Conservation (phyloP, 805 yeast species). For the Pichia heedii region DNA sequence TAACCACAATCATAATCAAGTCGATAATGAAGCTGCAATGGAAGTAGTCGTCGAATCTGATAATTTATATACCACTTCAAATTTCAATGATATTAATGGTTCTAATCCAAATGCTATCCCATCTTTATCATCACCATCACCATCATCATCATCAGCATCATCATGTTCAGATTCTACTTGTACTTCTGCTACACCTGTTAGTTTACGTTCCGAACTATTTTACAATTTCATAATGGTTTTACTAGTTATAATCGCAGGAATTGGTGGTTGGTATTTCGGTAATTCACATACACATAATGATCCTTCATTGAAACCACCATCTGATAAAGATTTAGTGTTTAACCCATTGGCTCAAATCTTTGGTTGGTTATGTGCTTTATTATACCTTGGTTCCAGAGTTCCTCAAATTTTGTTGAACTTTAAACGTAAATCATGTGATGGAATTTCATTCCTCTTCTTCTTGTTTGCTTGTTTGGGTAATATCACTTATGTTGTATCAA, state of each 20-base stretch:
- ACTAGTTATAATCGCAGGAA: conserved; percentile 66
- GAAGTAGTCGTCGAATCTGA: conserved; percentile 26
- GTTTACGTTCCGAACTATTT: conserved; percentile 24
- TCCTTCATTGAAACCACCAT: conserved; percentile 20
- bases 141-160: background rate
- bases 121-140: background rate
- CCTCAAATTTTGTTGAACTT: conserved; percentile 87
- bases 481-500: conserved; percentile 80
- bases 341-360: conserved; percentile 78
- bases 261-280: conserved; percentile 75
- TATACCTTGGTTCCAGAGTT: conserved; percentile 79
- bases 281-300: conserved; percentile 14
- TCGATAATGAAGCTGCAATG: conserved; percentile 12
- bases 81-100: conserved; percentile 23
- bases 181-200: no score
- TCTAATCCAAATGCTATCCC: background rate
- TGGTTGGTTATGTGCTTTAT: conserved; percentile 71
- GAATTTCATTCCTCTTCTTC: conserved; percentile 87
- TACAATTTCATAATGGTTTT: conserved; percentile 45
- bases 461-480: conserved; percentile 94
- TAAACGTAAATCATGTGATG: conserved; percentile 87
- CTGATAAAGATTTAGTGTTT: conserved; percentile 40
- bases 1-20: conserved; percentile 8
- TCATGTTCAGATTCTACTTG: background rate
- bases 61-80: conserved; percentile 13